Evolutionary conservation across 495 filamentous ascomycete genomes (phyloP).

Genomic region (Aspergillus carlsbadensis): DNA sequence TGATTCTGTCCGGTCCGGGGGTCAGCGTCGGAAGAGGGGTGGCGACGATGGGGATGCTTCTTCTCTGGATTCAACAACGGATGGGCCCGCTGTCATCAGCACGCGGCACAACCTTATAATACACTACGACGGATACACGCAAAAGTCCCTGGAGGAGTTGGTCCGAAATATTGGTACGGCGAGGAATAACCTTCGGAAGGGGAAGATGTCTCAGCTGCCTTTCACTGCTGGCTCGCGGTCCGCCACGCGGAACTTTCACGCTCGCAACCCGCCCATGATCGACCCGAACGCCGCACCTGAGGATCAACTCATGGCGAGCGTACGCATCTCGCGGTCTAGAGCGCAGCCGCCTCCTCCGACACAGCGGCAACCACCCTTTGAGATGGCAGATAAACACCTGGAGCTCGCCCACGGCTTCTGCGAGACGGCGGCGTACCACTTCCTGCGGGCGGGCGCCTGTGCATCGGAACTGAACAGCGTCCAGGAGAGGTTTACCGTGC

Average conservation of each 20-base stretch:
- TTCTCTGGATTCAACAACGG: constrained; percentile 29
- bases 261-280: background rate
- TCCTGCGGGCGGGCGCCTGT: constrained; percentile 81
- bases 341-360: constrained; percentile 13
- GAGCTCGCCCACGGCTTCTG: constrained; percentile 78
- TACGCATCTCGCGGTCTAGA: constrained; percentile 34
- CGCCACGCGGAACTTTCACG: background rate
- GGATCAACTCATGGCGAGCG: constrained; percentile 18
- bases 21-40: constrained; percentile 27
- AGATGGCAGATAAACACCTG: constrained; percentile 70
- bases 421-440: constrained; percentile 83
- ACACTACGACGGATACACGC: constrained; percentile 85
- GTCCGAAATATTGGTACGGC: constrained; percentile 78
- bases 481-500: constrained; percentile 50
- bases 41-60: constrained; percentile 31
- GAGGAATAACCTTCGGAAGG: constrained; percentile 79
- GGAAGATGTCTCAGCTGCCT: constrained; percentile 50
- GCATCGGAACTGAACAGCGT: constrained; percentile 68
- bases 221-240: constrained; percentile 16
- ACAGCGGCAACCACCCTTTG: constrained; percentile 46
- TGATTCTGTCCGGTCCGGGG: constrained; percentile 4
- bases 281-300: background rate
- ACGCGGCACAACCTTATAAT: constrained; percentile 79
- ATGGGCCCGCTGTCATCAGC: constrained; percentile 54
- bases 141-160: constrained; percentile 73